Base-by-base conservation (phyloP, 805 yeast genomes). In the Kuraishia hungarica region DNA sequence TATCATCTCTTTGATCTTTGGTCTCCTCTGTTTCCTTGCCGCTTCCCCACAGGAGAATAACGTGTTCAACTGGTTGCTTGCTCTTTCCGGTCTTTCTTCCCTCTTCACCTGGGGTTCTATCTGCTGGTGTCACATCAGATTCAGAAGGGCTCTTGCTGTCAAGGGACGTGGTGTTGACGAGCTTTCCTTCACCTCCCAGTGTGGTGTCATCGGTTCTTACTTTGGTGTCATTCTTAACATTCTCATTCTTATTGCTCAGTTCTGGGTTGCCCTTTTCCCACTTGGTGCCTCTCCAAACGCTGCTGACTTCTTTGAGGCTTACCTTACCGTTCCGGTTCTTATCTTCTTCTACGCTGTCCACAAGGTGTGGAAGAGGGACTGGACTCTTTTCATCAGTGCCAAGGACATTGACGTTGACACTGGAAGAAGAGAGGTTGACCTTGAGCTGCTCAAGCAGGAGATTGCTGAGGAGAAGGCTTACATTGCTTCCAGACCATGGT, bases 201-300 rank as follows among this genome's bases (percentile, higher is more conserved):
- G 78, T 48, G 96, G 96, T 61, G 69, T 83, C 39, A 71, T 66
- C 61, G 96, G 96, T 51, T 84, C 96, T 0, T 67, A 65, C 57
- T 79, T 78, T 66, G 96, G 94, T 55, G 63, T 80, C n/a, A 56
- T 70, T 24, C 69, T 90, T 64, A 83, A 83, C 66, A 47, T 78
- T 35, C 67, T 86, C 54, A 83, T 89, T 58, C 73, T 90, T 56
- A 72, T 80, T 55, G 89, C 91, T 39, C 92, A 87, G 71, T 87
- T 89, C 75, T 89, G 93, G 89, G 76, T 85, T 56, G 92, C 94
- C 6, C 71, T 87, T 50, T 88, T 76, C 77, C 96, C 96, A 55
- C 64, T 82, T 51, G 56, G 56, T 13, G 24, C 59, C 56, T 73
- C 57, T 5, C 81, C 86, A 53, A 74, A 71, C 64, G 87, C 89